Evolutionary conservation across 345 rosid genomes (phyloP).

Genomic region (Populus pruinosa): DNA sequence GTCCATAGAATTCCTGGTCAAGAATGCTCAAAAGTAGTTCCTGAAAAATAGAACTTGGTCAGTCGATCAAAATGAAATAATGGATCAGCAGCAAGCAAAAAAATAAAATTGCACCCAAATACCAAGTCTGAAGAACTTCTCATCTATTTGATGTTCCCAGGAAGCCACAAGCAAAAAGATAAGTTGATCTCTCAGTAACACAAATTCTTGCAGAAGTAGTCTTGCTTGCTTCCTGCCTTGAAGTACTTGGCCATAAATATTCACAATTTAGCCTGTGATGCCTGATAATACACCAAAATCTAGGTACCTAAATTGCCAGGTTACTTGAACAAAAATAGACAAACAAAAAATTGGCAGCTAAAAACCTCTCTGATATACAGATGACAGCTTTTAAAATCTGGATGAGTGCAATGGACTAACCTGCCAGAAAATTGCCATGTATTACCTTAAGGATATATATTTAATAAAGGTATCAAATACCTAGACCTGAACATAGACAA

Average conservation of each 20-base stretch:
- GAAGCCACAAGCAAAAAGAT: background rate
- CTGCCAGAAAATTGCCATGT: background rate
- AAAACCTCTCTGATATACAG: background rate
- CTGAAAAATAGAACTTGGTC: conserved; percentile 1
- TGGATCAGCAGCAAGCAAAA: background rate
- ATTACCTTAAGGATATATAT: background rate
- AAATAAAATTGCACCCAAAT: background rate
- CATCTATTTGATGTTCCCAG: background rate
- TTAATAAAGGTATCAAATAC: background rate
- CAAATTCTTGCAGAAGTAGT: background rate
- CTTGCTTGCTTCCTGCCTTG: background rate
- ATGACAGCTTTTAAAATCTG: background rate
- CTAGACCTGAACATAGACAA: background rate
- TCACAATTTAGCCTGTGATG: background rate
- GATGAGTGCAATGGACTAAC: background rate
- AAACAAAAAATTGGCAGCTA: background rate
- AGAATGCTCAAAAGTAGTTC: background rate
- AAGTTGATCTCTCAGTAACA: background rate
- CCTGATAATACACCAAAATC: conserved; percentile 1
- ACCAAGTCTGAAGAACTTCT: background rate
- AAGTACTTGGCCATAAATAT: conserved; percentile 10
- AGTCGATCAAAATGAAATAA: background rate
- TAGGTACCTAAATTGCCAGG: background rate
- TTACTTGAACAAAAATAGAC: background rate
- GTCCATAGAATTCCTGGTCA: background rate